A percentile compares a stretch with the other conserved stretches of the same genome.
Evolutionary conservation across 1,284 basidiomycete species (phyloP).

Genomic region (Sanghuangporus baumii): DNA sequence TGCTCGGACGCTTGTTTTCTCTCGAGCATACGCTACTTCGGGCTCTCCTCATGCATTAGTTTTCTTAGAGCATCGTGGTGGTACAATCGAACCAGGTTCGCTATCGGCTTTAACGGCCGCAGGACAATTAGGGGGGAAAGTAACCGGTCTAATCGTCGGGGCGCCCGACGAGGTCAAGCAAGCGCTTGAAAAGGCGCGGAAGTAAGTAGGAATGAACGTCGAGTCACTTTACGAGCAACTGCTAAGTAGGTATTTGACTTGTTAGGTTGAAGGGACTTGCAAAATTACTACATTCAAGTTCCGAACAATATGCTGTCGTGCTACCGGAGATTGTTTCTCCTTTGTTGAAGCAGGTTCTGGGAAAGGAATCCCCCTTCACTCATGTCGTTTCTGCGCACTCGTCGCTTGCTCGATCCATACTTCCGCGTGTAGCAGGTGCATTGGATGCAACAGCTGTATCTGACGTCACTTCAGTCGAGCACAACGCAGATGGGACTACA

Average conservation of each 20-base stretch:
- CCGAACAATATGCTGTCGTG: conserved; percentile 43
- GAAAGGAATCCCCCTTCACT: conserved; percentile 54
- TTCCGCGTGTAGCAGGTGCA: conserved; percentile 86
- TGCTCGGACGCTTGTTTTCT: conserved; percentile 7
- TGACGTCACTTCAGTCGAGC: conserved; percentile 81
- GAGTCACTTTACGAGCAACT: neutral
- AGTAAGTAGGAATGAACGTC: conserved; percentile 40
- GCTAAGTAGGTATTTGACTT: neutral
- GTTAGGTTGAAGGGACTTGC: conserved; percentile 42
- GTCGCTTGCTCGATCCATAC: conserved; percentile 66
- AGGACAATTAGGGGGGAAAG: conserved; percentile 75
- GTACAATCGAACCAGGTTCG: conserved; percentile 79
- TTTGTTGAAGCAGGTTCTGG: conserved; percentile 37
- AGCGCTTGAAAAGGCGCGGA: conserved; percentile 75
- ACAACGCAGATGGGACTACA: conserved; percentile 67
- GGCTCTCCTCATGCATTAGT: conserved; percentile 70
- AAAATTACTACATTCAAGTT: conserved; percentile 36
- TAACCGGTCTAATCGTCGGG: conserved; percentile 86
- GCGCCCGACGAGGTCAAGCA: conserved; percentile 63
- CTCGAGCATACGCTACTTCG: conserved; percentile 51
- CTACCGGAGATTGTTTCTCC: conserved; percentile 39
- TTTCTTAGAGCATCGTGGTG: conserved; percentile 83
- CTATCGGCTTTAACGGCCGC: conserved; percentile 90
- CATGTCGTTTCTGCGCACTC: conserved; percentile 86
- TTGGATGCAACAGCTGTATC: conserved; percentile 86